Conservation (phyloP, 257 asterid genomes). For the Salvia splendens region DNA sequence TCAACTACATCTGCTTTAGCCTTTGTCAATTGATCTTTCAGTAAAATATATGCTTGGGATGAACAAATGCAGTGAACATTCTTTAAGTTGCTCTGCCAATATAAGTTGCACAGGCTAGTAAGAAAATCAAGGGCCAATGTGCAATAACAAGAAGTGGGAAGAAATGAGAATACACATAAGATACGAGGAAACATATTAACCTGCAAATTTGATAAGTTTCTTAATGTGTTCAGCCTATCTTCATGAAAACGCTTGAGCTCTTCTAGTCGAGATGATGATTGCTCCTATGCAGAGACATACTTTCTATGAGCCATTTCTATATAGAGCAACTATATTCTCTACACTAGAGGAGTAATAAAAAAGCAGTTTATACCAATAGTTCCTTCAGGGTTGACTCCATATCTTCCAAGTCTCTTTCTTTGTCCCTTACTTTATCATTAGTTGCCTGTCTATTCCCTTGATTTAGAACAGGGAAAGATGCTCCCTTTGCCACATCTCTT, state of each 20-base stretch:
- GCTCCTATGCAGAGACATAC: constrained; percentile 51
- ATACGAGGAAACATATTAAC: constrained; percentile 42
- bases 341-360: constrained; percentile 27
- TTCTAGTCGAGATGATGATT: constrained; percentile 57
- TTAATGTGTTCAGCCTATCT: constrained; percentile 73
- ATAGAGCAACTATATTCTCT: constrained; percentile 20
- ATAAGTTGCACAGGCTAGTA: constrained; percentile 30
- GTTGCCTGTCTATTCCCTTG: constrained; percentile 53
- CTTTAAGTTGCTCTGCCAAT: constrained; percentile 77
- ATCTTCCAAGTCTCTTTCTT: constrained; percentile 73
- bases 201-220: constrained; percentile 74
- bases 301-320: constrained; percentile 15
- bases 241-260: constrained; percentile 84
- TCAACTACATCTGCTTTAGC: constrained; percentile 69
- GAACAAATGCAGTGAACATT: constrained; percentile 67
- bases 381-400: constrained; percentile 76
- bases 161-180: constrained; percentile 17
- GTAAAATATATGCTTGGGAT: constrained; percentile 65
- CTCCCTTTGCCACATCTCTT: constrained; percentile 63
- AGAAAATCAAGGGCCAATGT: constrained; percentile 29
- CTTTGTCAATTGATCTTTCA: constrained; percentile 76
- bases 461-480: constrained; percentile 51
- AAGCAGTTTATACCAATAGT: constrained; percentile 55
- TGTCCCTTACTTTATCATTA: constrained; percentile 65
- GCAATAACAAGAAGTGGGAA: constrained; percentile 24